Conservation (phyloP, 352 stramenopile genomes). For the Phytophthora meadii region DNA sequence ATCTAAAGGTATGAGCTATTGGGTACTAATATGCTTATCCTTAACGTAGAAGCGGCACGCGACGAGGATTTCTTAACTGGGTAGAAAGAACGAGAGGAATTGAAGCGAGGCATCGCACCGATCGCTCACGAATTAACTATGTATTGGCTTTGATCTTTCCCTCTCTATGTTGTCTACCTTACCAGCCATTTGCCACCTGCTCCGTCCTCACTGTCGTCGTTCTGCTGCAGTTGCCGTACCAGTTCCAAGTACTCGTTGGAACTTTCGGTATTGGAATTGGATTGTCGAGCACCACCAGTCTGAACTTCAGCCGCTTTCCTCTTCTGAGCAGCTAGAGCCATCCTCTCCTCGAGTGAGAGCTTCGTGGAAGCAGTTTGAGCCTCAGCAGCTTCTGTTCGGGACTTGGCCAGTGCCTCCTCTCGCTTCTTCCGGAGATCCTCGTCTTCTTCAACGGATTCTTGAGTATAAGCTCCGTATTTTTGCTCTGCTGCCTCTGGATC, state of each 20-base stretch:
- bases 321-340: slow-evolving; percentile 66
- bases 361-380: slow-evolving; percentile 12
- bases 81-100: not conserved
- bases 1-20: not conserved
- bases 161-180: slow-evolving; percentile 33
- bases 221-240: slow-evolving; percentile 68
- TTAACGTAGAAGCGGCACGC: slow-evolving; percentile 56
- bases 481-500: slow-evolving; percentile 44
- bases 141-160: slow-evolving; percentile 8
- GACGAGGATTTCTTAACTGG: slow-evolving; percentile 35
- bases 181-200: slow-evolving; percentile 77
- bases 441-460: slow-evolving; percentile 22
- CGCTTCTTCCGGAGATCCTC: slow-evolving; percentile 48
- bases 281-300: slow-evolving; percentile 7
- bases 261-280: slow-evolving; percentile 16
- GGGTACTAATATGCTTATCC: slow-evolving; percentile 11
- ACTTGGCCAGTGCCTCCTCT: slow-evolving; percentile 54
- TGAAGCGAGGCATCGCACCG: slow-evolving; percentile 26
- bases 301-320: slow-evolving; percentile 56
- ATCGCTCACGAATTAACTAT: slow-evolving; percentile 38
- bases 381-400: slow-evolving; percentile 17
- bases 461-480: slow-evolving; percentile 38
- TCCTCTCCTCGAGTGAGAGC: slow-evolving; percentile 60
- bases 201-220: slow-evolving; percentile 57
- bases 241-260: slow-evolving; percentile 70